Conservation (phyloP, 257 asterid species). For the Lithospermum erythrorhizon region DNA sequence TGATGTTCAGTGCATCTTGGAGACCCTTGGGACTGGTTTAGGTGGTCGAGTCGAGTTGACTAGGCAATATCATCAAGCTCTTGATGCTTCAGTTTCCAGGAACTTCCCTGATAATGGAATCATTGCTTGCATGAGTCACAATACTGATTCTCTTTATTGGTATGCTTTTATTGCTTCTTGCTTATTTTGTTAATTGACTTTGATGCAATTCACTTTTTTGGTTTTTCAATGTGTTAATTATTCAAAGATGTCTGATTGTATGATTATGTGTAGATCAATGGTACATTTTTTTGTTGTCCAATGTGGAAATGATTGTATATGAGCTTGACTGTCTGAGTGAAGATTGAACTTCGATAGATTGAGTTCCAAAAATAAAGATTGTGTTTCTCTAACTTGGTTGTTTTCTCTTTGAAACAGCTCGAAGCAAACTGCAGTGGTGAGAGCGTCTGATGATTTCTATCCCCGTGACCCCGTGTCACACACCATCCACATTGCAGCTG, state of each 20-base stretch:
- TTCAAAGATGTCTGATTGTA: too few relatives aligned
- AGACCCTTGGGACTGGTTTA: constrained; percentile 72
- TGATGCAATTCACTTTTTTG: too few relatives aligned
- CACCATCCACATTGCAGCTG: constrained; percentile 77
- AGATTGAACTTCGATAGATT: background rate
- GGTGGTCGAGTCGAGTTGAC: constrained; percentile 85
- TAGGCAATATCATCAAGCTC: constrained; percentile 75
- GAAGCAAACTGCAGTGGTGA: constrained; percentile 60
- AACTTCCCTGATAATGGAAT: constrained; percentile 70
- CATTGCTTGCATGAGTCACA: constrained; percentile 97
- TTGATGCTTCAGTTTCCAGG: constrained; percentile 68
- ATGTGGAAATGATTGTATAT: too few relatives aligned
- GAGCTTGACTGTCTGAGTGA: background rate
- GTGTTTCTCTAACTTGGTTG: background rate
- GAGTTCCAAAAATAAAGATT: background rate
- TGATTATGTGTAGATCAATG: too few relatives aligned
- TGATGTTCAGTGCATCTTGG: constrained; percentile 73
- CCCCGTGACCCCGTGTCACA: constrained; percentile 72
- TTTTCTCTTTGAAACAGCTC: constrained; percentile 49
- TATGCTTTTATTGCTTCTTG: constrained; percentile 9
- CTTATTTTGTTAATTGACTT: background rate
- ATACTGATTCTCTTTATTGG: constrained; percentile 79
- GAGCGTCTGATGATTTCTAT: constrained; percentile 88
- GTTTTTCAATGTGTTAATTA: too few relatives aligned
- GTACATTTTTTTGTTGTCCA: too few relatives aligned